Base-by-base conservation (phyloP, 2,329 filamentous ascomycete species). In the Anthostomella pinea region DNA sequence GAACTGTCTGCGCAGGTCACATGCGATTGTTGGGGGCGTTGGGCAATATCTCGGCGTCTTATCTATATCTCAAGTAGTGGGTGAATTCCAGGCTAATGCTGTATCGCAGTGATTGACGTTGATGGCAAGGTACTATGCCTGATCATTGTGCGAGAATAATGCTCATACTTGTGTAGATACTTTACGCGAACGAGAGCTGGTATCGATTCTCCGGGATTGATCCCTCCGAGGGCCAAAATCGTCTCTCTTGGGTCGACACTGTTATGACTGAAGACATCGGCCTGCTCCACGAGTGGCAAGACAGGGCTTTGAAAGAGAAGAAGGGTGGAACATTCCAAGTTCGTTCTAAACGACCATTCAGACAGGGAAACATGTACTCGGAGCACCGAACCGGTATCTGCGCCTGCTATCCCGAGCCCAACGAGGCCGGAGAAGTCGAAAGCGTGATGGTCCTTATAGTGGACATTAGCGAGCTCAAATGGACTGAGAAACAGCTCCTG, bases 381-480 rank as follows among this genome's bases (percentile, higher is more conserved):
- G 49, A 51, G 5, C 35, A 49, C 28, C 41, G 44, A 22, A 55
- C 53, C 0, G 51, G 43, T 5, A 51, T 56, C 5, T 54, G 52
- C 28, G 52, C 52, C 18, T 48, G 47, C n/a, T 56, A 55, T 31
- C 37, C 53, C 2, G 52, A 56, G 21, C 22, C 53, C 23, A 44
- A 51, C 31, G 47, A 53, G 18, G 23, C 10, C 0, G 48, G 43
- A 13, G 46, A 51, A 14, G 44, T 56, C 1, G 53, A 54, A 18
- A 52, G 44, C 15, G 39, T 56, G 10, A 54, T 56, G 52, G 45
- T 51, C 11, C 40, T 55, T 2, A 48, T 51, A 9, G 50, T 56
- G 40, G 53, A 56, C 26, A 55, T 56, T 9, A 54, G 50, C 37
- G 53, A 56, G 35, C 38, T 52, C 2, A 56, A 56, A 20, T 56